These are phyloP conservation scores for Lizanozyma gosingica DNA, from an alignment of 1,139 yeast genomes.

Conservation along the genomic window DNA sequence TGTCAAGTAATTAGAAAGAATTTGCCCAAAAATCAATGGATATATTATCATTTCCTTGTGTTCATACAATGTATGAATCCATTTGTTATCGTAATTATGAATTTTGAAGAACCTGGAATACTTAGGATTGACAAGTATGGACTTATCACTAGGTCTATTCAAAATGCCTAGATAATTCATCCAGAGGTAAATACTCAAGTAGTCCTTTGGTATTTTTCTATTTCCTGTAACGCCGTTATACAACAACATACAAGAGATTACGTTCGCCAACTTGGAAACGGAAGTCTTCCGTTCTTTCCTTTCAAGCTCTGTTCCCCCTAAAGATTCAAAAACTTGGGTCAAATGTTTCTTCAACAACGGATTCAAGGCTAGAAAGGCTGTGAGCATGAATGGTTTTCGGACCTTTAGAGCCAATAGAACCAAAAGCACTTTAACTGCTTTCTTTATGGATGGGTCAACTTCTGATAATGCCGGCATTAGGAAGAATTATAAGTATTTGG, in stretches of 20 bases:
- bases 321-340: background rate
- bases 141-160: conserved; percentile 27
- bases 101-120: conserved; percentile 20
- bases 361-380: background rate
- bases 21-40: conserved; percentile 32
- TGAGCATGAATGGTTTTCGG: background rate
- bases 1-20: conserved; percentile 34
- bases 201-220: conserved; percentile 28
- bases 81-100: conserved; percentile 13
- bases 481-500: no score
- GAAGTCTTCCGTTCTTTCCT: background rate
- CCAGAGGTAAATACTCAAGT: conserved; percentile 27
- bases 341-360: background rate
- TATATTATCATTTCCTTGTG: conserved; percentile 26
- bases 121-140: conserved; percentile 20
- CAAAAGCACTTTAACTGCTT: background rate
- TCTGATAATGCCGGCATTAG: background rate
- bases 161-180: conserved; percentile 13
- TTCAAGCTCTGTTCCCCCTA: background rate
- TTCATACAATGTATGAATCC: conserved; percentile 16
- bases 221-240: conserved; percentile 24
- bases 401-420: background rate
- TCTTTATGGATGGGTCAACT: background rate
- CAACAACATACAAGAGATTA: conserved; percentile 19
- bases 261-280: conserved; percentile 16